Conservation (phyloP, 495 filamentous ascomycete species). For the Trichocladium uniseriatum region DNA sequence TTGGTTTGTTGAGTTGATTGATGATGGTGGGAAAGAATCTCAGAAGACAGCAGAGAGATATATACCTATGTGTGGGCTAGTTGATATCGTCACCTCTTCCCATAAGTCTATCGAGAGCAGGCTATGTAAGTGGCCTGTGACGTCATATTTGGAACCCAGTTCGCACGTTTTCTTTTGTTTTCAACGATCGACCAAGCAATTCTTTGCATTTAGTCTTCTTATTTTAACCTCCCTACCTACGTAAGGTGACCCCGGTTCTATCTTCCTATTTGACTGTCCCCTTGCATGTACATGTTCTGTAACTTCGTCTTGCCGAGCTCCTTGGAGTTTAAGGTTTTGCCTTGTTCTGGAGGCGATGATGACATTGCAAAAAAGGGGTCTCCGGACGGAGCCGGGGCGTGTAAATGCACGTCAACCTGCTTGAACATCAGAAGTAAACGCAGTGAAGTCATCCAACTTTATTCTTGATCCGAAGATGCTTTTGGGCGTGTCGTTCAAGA, state of each 20-base stretch:
- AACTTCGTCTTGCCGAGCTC: neutral
- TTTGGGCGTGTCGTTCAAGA: too few species aligned
- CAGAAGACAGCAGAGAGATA: neutral
- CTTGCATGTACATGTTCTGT: too few species aligned
- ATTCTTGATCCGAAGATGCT: too few species aligned
- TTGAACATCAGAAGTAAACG: neutral
- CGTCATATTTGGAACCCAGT: neutral
- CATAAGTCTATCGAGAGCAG: neutral
- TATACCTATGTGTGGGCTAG: neutral
- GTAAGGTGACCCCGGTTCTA: too few species aligned
- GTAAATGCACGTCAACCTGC: neutral
- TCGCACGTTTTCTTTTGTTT: too few species aligned
- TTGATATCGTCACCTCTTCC: neutral
- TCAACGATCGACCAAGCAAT: too few species aligned
- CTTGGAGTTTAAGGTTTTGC: neutral
- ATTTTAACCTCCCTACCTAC: too few species aligned
- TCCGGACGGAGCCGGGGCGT: neutral
- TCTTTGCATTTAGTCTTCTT: too few species aligned
- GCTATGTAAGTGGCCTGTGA: neutral
- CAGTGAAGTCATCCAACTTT: neutral
- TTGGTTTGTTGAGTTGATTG: neutral
- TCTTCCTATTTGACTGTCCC: too few species aligned
- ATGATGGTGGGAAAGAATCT: neutral
- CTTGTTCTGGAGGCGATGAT: neutral
- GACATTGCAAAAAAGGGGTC: neutral